Evolutionary conservation across 2,329 filamentous ascomycete species (phyloP).

Genomic region (Rutstroemia sp.): DNA sequence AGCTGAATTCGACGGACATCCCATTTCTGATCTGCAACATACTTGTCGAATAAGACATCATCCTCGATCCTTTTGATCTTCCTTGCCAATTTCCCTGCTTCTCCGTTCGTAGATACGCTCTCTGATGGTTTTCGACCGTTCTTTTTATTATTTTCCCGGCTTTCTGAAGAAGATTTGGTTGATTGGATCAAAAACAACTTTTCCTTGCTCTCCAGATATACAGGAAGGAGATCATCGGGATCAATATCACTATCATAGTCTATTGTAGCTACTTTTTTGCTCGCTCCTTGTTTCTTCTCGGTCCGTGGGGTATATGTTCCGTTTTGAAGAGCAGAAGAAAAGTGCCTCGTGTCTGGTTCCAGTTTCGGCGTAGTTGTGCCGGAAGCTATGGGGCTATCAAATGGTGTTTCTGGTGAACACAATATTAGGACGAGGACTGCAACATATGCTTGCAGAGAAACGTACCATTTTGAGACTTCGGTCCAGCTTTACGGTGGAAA

Average conservation of each 20-base stretch:
- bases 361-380: constrained; percentile 26
- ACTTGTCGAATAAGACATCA: constrained; percentile 67
- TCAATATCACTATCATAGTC: constrained; percentile 65
- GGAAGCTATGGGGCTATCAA: constrained; percentile 27
- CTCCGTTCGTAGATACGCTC: constrained; percentile 22
- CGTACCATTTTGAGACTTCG: constrained; percentile 27
- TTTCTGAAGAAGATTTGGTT: constrained; percentile 36
- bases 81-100: constrained; percentile 58
- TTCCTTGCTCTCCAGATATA: constrained; percentile 68
- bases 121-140: constrained; percentile 9
- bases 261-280: constrained; percentile 27
- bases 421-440: constrained; percentile 2
- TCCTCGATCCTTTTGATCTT: constrained; percentile 73
- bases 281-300: constrained; percentile 15
- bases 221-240: constrained; percentile 65
- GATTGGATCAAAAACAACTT: constrained; percentile 57
- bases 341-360: constrained; percentile 26
- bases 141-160: constrained; percentile 11
- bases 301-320: constrained; percentile 6
- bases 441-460: constrained; percentile 1
- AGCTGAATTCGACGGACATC: constrained; percentile 48
- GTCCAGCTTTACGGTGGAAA: constrained; percentile 25
- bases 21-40: constrained; percentile 60
- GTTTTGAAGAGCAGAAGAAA: constrained; percentile 10
- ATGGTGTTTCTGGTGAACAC: constrained; percentile 23